Conservation (phyloP, 768 basidiomycete genomes). For the Melanogaster broomeanus region DNA sequence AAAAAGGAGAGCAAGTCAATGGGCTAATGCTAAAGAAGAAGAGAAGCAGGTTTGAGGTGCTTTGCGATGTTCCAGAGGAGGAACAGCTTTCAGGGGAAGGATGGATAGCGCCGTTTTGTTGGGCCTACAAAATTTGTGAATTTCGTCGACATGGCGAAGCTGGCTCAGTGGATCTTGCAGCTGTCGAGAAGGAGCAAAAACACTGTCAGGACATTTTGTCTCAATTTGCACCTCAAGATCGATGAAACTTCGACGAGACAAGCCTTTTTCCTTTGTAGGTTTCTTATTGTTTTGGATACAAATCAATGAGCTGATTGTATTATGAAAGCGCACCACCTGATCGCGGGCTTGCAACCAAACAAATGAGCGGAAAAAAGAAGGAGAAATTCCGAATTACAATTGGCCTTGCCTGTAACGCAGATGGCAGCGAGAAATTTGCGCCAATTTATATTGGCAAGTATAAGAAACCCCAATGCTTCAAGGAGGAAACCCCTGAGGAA, state of each 20-base stretch:
- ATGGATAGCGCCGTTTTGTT: constrained; percentile 6
- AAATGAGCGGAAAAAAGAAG: too few species aligned
- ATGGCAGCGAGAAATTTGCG: constrained; percentile 34
- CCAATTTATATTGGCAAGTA: constrained; percentile 37
- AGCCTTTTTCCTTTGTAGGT: constrained; percentile 11
- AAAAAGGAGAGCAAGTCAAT: not conserved
- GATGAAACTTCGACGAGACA: not conserved
- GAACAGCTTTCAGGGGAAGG: constrained; percentile 5
- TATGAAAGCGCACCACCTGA: too few species aligned
- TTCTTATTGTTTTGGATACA: not conserved
- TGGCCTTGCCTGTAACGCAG: too few species aligned
- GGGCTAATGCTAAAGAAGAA: constrained; percentile 8
- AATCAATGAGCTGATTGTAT: too few species aligned
- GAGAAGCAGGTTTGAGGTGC: not conserved
- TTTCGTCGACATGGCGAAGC: not conserved
- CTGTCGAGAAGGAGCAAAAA: not conserved
- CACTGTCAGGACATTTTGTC: too few species aligned
- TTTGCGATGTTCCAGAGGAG: not conserved
- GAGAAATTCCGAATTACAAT: too few species aligned
- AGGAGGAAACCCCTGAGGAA: constrained; percentile 21
- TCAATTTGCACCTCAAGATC: constrained; percentile 11
- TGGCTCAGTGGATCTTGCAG: not conserved
- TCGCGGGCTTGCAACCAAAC: too few species aligned
- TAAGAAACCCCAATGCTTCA: constrained; percentile 34
- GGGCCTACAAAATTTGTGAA: constrained; percentile 2